phyloP scores from a whole-genome alignment of 768 basidiomycete species.

The Leccinum arenicola region DNA sequence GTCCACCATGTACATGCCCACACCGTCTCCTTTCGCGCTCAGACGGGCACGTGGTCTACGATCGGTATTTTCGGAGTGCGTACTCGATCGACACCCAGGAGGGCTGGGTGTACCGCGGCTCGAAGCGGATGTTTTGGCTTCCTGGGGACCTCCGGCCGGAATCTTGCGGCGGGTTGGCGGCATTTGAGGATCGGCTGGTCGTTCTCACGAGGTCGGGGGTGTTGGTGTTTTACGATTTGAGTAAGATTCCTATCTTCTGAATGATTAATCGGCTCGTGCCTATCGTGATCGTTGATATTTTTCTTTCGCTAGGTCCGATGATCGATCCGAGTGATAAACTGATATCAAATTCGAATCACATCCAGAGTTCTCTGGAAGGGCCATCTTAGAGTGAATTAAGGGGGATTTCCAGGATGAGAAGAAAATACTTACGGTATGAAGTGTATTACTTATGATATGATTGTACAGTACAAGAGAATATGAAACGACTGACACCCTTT shows the following conservation, averaged over 20 bases:
- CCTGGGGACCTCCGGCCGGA: constrained; percentile 14
- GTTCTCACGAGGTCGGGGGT: constrained; percentile 1
- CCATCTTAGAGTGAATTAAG: neutral
- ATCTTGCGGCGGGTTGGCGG: constrained; percentile 5
- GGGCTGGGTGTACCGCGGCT: constrained; percentile 18
- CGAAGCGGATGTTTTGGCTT: constrained; percentile 16
- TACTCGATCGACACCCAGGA: constrained; percentile 10
- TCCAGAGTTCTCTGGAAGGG: neutral
- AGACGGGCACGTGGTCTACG: constrained; percentile 9
- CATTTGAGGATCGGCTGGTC: constrained; percentile 10
- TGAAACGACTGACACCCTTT: neutral
- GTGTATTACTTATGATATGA: neutral
- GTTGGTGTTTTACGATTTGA: constrained; percentile 13
- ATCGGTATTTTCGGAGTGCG: constrained; percentile 13
- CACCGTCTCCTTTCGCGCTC: constrained; percentile 15
- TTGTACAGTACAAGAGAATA: neutral
- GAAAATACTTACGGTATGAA: neutral
- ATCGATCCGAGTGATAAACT: neutral
- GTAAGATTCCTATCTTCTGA: constrained; percentile 6
- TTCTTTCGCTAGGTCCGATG: neutral
- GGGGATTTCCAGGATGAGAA: neutral
- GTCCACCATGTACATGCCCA: neutral
- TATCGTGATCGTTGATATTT: neutral
- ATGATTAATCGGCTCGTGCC: neutral
- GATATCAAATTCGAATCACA: neutral